Percentiles rank a stretch among this genome's conserved stretches.
phyloP scores from a whole-genome alignment of 148 eudicot genomes.

The Mesembryanthemum crystallinum region DNA sequence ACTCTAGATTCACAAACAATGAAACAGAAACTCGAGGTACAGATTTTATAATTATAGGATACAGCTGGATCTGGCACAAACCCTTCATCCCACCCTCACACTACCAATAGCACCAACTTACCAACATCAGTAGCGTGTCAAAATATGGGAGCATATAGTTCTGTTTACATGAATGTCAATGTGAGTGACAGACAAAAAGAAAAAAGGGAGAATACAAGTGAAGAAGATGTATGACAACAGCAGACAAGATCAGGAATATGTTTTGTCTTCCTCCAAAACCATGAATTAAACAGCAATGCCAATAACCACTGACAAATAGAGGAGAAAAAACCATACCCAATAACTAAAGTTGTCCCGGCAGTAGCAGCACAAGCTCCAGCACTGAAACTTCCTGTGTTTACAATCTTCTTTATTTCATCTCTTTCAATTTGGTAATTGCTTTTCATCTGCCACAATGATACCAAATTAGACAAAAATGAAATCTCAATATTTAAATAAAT shows the following conservation, averaged over 20 bases:
- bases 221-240: background rate
- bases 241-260: background rate
- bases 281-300: background rate
- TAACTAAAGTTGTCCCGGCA: conserved; percentile 67
- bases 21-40: no score
- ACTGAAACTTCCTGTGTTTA: conserved; percentile 49
- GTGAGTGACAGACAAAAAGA: conserved; percentile 7
- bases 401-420: conserved; percentile 71
- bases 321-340: conserved; percentile 55
- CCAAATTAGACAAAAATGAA: conserved; percentile 3
- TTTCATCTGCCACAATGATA: conserved; percentile 62
- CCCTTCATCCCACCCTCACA: background rate
- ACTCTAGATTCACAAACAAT: no score
- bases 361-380: conserved; percentile 70
- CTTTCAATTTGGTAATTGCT: conserved; percentile 51
- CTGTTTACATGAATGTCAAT: background rate
- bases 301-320: background rate
- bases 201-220: no score
- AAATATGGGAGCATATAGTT: background rate
- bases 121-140: background rate
- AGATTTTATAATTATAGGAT: no score
- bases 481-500: background rate
- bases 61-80: background rate
- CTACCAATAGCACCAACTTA: no score
- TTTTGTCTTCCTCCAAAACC: background rate